phyloP scores from a whole-genome alignment of 2,329 filamentous ascomycete species.

The Zalaria obscura region DNA sequence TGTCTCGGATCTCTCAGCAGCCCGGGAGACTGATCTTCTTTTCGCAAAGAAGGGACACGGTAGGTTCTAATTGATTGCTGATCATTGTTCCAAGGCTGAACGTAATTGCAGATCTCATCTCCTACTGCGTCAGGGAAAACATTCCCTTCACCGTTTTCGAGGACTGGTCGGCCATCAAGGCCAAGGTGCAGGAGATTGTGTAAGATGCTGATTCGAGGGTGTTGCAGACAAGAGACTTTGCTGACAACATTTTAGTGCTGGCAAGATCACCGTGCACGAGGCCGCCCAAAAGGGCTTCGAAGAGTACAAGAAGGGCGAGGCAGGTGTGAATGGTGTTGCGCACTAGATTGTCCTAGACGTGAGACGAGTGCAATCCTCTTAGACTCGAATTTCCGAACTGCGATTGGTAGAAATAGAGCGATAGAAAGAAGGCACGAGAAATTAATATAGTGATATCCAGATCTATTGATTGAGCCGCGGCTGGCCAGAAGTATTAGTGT shows the following conservation, averaged over 20 bases:
- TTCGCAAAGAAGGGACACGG: conserved; percentile 87
- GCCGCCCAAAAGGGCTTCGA: conserved; percentile 44
- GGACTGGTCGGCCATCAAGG: conserved; percentile 67
- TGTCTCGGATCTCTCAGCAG: conserved; percentile 82
- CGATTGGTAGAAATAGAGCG: too few species aligned
- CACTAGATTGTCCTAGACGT: too few species aligned
- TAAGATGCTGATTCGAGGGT: conserved; percentile 10
- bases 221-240: neutral
- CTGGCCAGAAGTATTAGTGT: too few species aligned
- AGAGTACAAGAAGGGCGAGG: conserved; percentile 30
- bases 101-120: conserved; percentile 54
- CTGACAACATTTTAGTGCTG: conserved; percentile 31
- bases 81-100: conserved; percentile 6
- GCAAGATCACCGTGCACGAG: conserved; percentile 55
- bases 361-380: too few species aligned
- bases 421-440: too few species aligned
- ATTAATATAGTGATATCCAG: too few species aligned
- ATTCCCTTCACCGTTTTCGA: conserved; percentile 81
- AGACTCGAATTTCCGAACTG: too few species aligned
- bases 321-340: conserved; percentile 4
- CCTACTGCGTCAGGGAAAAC: conserved; percentile 69
- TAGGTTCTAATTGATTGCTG: conserved; percentile 23
- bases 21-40: conserved; percentile 79
- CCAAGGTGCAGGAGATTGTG: conserved; percentile 61
- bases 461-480: too few species aligned